Conservation (phyloP, 805 yeast genomes). For the Yarrowia phangngaensis region DNA sequence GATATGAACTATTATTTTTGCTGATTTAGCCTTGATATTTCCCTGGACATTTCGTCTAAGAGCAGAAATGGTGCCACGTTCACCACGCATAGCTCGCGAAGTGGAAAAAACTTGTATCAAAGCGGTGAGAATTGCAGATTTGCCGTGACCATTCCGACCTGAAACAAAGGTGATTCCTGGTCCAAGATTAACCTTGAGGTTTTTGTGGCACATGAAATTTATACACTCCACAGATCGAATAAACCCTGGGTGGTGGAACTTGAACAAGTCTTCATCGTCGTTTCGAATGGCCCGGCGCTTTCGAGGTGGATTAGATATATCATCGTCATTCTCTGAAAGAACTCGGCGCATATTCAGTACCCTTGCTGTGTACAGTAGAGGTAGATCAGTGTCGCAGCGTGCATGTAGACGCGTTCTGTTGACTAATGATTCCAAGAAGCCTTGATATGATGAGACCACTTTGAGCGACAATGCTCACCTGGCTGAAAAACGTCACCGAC, state of each 20-base stretch:
- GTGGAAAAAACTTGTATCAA: conserved; percentile 76
- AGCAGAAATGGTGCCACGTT: conserved; percentile 54
- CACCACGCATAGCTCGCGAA: conserved; percentile 81
- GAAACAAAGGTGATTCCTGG: conserved; percentile 80
- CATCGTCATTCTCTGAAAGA: too few species aligned
- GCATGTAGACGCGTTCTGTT: too few species aligned
- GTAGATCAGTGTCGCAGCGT: too few species aligned
- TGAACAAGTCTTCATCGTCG: not conserved
- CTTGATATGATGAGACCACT: too few species aligned
- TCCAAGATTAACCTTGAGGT: conserved; percentile 69
- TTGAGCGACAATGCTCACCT: too few species aligned
- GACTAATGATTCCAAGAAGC: too few species aligned
- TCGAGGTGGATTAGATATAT: too few species aligned
- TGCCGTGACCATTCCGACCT: conserved; percentile 90
- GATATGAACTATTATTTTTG: conserved; percentile 62
- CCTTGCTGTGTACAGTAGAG: too few species aligned
- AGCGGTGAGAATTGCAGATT: conserved; percentile 83
- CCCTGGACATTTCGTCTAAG: conserved; percentile 62
- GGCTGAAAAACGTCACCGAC: too few species aligned
- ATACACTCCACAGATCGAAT: conserved; percentile 13
- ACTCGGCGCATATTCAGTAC: too few species aligned
- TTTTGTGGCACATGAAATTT: conserved; percentile 32
- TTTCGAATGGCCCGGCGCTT: too few species aligned
- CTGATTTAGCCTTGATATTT: conserved; percentile 67
- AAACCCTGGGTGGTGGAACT: conserved; percentile 19